These are phyloP conservation scores for Aspergillus sp. DNA, from an alignment of 2,329 filamentous ascomycete species.

Conservation along the genomic window DNA sequence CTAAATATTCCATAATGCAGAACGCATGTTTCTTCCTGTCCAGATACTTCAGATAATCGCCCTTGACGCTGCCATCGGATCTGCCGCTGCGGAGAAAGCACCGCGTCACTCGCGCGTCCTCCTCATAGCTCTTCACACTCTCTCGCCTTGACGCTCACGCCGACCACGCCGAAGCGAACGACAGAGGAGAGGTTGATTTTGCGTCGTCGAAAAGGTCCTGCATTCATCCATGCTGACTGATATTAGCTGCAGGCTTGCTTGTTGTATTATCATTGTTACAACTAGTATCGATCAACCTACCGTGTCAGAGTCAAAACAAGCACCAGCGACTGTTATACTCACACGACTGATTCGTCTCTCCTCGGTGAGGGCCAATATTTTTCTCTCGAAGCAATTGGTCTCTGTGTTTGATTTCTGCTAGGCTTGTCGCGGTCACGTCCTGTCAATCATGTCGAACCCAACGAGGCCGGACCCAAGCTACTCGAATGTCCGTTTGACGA, in stretches of 20 bases:
- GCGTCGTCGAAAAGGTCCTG: neutral
- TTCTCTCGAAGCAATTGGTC: neutral
- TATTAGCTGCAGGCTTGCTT: too few species aligned
- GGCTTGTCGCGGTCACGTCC: neutral
- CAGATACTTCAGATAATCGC: too few species aligned
- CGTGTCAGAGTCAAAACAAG: neutral
- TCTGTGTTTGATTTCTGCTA: too few species aligned
- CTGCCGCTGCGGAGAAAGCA: conserved; percentile 5
- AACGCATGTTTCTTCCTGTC: too few species aligned
- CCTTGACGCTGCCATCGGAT: too few species aligned
- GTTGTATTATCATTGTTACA: too few species aligned
- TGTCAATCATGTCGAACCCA: conserved; percentile 12
- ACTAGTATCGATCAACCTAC: too few species aligned
- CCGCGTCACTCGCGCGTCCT: conserved; percentile 18
- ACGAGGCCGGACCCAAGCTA: conserved; percentile 21
- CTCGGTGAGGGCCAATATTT: neutral
- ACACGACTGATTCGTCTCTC: neutral
- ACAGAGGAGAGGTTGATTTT: neutral
- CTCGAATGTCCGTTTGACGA: conserved; percentile 17
- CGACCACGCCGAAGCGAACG: neutral
- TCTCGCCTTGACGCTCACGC: neutral
- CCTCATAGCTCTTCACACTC: conserved; percentile 4
- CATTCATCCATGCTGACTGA: neutral
- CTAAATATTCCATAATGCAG: too few species aligned
- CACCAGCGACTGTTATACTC: neutral